phyloP scores from a whole-genome alignment of 257 asterid genomes.

The Solanum acaule region DNA sequence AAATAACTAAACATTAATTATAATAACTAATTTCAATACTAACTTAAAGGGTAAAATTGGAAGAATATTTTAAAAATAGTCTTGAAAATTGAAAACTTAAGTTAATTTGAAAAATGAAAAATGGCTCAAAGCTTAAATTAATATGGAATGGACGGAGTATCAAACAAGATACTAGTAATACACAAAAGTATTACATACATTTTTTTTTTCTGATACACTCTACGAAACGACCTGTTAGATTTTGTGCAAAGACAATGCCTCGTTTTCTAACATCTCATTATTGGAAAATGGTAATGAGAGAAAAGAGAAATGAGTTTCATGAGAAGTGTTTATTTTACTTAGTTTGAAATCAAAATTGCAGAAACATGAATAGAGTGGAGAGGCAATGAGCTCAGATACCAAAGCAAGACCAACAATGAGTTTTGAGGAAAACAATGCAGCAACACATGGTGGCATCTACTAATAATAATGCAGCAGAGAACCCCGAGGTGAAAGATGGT shows the following conservation, averaged over 20 bases:
- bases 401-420: constrained; percentile 36
- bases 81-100: too few species aligned
- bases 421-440: constrained; percentile 70
- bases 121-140: too few species aligned
- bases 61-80: too few species aligned
- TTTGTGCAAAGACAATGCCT: background rate
- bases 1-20: too few species aligned
- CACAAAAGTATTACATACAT: too few species aligned
- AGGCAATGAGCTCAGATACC: constrained; percentile 31
- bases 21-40: too few species aligned
- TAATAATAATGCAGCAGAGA: constrained; percentile 35
- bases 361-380: background rate
- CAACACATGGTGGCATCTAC: constrained; percentile 42
- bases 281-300: constrained; percentile 1
- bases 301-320: background rate
- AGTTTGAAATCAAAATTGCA: background rate
- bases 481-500: constrained; percentile 58
- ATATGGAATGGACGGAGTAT: background rate
- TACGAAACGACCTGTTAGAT: background rate
- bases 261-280: background rate
- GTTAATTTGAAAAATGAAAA: too few species aligned
- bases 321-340: background rate
- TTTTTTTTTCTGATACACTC: background rate
- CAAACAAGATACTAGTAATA: background rate
- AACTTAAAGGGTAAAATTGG: too few species aligned